Conservation (phyloP, 441 rosid genomes). For the Cnidoscolus chayamansa region DNA sequence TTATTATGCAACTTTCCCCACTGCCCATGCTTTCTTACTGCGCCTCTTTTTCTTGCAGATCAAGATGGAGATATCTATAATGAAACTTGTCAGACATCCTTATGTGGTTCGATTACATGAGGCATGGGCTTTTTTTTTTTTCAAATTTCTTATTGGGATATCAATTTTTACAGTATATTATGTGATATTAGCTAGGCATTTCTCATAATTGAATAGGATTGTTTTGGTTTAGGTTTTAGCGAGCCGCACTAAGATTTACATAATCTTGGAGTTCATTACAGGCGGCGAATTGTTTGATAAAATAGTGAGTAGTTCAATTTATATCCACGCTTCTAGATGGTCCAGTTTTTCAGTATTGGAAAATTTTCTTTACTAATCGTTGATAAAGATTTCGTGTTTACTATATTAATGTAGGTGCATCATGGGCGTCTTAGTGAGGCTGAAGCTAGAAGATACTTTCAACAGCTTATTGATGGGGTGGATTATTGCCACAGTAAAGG, state of each 20-base stretch:
- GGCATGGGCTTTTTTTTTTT: conserved; percentile 37
- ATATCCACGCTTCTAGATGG: conserved; percentile 9
- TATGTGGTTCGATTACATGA: conserved; percentile 82
- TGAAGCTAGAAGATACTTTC: conserved; percentile 81
- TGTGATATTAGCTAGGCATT: not conserved
- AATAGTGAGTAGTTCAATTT: conserved; percentile 60
- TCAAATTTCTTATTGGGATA: not conserved
- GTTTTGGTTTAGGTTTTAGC: conserved; percentile 60
- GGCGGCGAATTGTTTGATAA: conserved; percentile 98
- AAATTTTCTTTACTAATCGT: not conserved
- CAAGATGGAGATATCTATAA: conserved; percentile 93
- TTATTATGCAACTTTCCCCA: not conserved
- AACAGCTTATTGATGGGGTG: conserved; percentile 96
- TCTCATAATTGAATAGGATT: conserved; percentile 12
- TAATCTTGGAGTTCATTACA: conserved; percentile 88
- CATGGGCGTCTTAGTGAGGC: conserved; percentile 85
- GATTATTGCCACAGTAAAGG: conserved; percentile 89
- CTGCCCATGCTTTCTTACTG: not conserved
- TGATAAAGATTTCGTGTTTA: conserved; percentile 10
- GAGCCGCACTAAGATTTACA: conserved; percentile 86
- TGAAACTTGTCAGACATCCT: conserved; percentile 99
- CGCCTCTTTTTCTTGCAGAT: conserved; percentile 45
- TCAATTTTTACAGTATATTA: conserved; percentile 8
- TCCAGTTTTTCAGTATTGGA: conserved; percentile 3
- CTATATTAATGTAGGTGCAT: conserved; percentile 53